Evolutionary conservation across 225 moss, liverwort and hornwort species (phyloP).

Genomic region (Ulota crispa): DNA sequence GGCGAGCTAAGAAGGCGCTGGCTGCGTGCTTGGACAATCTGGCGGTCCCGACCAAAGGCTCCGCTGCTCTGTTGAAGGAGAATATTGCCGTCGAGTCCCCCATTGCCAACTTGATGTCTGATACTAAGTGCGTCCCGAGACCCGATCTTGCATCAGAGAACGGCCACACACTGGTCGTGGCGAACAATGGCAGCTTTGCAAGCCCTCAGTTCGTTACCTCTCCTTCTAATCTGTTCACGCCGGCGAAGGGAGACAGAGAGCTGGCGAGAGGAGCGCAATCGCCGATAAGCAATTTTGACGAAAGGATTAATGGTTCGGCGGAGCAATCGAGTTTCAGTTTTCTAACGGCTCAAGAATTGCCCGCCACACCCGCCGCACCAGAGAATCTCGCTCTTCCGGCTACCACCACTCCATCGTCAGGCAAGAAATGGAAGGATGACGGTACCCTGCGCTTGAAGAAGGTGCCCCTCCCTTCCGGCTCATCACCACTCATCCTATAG

Average conservation of each 20-base stretch:
- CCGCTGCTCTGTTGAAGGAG: slow-evolving; percentile 35
- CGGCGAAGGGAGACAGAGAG: slow-evolving; percentile 14
- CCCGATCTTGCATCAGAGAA: slow-evolving; percentile 24
- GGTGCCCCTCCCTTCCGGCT: slow-evolving; percentile 38
- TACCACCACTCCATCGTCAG: slow-evolving; percentile 40
- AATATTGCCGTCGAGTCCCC: slow-evolving; percentile 48
- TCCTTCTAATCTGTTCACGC: slow-evolving; percentile 23
- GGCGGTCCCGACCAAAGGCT: slow-evolving; percentile 18
- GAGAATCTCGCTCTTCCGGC: slow-evolving; percentile 37
- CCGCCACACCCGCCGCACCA: slow-evolving; percentile 33
- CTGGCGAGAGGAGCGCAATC: slow-evolving; percentile 18
- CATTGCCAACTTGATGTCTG: slow-evolving; percentile 36
- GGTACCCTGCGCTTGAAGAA: slow-evolving; percentile 81
- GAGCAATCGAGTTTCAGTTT: slow-evolving; percentile 60
- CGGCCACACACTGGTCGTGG: background rate
- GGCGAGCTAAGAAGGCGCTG: slow-evolving; percentile 71
- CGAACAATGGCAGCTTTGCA: slow-evolving; percentile 28
- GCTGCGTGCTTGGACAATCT: slow-evolving; percentile 47
- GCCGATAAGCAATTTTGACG: slow-evolving; percentile 1
- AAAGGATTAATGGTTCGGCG: slow-evolving; percentile 13
- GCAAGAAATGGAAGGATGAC: slow-evolving; percentile 95
- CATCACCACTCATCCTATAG: background rate
- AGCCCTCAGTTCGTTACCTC: slow-evolving; percentile 28
- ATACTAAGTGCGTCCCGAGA: slow-evolving; percentile 27
- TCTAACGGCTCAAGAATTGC: slow-evolving; percentile 39